A percentile compares a stretch with the other conserved stretches of the same genome.
Evolutionary conservation across 306 rosid genomes (phyloP).

Genomic region (Quercus engelmannii): DNA sequence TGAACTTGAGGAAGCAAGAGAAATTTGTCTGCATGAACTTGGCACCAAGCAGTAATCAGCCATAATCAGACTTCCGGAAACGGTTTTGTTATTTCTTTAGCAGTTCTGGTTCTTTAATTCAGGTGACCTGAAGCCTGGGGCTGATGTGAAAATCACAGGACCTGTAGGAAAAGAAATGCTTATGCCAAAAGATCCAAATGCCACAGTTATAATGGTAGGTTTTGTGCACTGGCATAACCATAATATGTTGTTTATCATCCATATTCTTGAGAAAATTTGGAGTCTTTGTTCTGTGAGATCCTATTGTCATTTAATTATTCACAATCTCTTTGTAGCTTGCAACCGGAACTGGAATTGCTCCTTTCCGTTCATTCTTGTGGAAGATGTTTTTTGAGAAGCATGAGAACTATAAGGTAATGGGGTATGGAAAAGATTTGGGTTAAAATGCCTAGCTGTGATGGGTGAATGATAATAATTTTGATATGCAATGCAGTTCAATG

Average conservation of each 20-base stretch:
- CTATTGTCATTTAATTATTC: too few relatives aligned
- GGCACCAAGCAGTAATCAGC: too few relatives aligned
- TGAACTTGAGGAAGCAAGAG: too few relatives aligned
- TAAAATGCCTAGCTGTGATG: not conserved
- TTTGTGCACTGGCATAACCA: not conserved
- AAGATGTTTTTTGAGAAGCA: slow-evolving; percentile 96
- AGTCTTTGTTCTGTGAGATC: too few relatives aligned
- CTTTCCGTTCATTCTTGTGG: slow-evolving; percentile 92
- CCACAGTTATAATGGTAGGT: slow-evolving; percentile 81
- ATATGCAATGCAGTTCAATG: slow-evolving; percentile 62
- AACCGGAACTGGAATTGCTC: slow-evolving; percentile 99
- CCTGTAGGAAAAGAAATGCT: slow-evolving; percentile 99
- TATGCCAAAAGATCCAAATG: slow-evolving; percentile 96
- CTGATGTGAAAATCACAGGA: slow-evolving; percentile 81
- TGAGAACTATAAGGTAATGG: slow-evolving; percentile 72
- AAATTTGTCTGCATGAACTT: too few relatives aligned
- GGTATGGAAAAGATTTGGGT: not conserved
- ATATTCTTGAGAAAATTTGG: too few relatives aligned
- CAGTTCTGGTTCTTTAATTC: slow-evolving; percentile 12
- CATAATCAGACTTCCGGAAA: not conserved
- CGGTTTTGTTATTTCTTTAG: not conserved
- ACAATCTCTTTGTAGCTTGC: slow-evolving; percentile 52
- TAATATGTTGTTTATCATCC: not conserved
- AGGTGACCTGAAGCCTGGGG: slow-evolving; percentile 95
- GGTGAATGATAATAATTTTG: slow-evolving; percentile 13